Evolutionary conservation across 2,329 filamentous ascomycete species (phyloP), one percentile per base, ranked within the genome.

Genomic region (Neoarthrinium moseri): DNA sequence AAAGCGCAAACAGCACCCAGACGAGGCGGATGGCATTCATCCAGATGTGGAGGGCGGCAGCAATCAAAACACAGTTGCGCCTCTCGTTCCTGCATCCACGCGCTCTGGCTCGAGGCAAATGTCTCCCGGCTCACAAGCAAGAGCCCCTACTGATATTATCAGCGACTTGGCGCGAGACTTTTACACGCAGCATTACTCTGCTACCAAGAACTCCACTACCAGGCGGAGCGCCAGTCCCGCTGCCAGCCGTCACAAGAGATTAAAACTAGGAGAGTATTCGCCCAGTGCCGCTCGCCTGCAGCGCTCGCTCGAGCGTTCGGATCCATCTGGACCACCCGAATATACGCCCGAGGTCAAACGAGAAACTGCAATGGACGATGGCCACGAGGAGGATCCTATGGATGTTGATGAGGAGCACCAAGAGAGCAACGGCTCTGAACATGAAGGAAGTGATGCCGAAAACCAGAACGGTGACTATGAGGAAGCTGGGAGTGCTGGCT

Each of bases 101-200:
- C n/a, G n/a, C n/a, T n/a, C n/a, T n/a, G n/a, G n/a, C n/a, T n/a
- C 12, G 10, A 30, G 29, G 10, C 26, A 22, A n/a, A 22, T 29
- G 12, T 17, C 23, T 5, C 21, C 30, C 10, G 22, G n/a, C n/a
- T 24, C 43, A 29, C 18, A 8, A 24, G 39, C 17, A 48, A 47
- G 12, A 12, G 29, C n/a, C 23, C 24, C 48, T 51, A 10, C 32
- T 17, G 37, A 24, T 36, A 23, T 24, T 13, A 56, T 59, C 8
- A 56, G 56, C n/a, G 45, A 55, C 24, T 33, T 59, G 12, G 58
- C 54, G 3, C 49, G 59, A 38, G 52, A 54, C 12, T 47, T 58
- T 27, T 59, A 60, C 40, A 49, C 50, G 4, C 40, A 48, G 15
- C 58, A 49, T 24, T 53, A 54, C 26, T n/a, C n/a, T n/a, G 50